Evolutionary conservation across 345 rosid genomes (phyloP).

Genomic region (Euphorbia peplus): DNA sequence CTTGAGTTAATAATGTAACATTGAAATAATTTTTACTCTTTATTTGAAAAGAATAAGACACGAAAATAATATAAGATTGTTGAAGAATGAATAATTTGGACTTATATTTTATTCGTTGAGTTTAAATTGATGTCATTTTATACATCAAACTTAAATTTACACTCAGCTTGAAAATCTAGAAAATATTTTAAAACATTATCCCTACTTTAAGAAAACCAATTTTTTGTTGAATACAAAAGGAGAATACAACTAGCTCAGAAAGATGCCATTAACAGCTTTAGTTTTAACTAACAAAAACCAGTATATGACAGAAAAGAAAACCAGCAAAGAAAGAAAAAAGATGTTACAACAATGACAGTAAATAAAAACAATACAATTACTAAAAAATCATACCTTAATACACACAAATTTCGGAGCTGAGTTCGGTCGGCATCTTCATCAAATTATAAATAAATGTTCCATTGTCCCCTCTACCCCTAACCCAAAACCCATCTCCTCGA

Average conservation of each 20-base stretch:
- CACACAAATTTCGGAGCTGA: not conserved
- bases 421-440: conserved; percentile 10
- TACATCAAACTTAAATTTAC: too few species aligned
- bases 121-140: too few species aligned
- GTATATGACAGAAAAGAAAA: not conserved
- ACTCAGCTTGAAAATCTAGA: too few species aligned
- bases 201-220: too few species aligned
- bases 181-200: too few species aligned
- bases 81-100: too few species aligned
- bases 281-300: conserved; percentile 2
- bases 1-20: too few species aligned
- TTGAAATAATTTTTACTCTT: too few species aligned
- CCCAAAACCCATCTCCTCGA: conserved; percentile 24
- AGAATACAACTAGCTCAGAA: not conserved
- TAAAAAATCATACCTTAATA: not conserved
- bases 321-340: not conserved
- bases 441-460: not conserved
- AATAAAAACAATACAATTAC: not conserved
- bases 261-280: not conserved
- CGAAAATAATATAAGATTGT: too few species aligned
- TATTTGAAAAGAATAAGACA: too few species aligned
- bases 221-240: not conserved
- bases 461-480: conserved; percentile 17
- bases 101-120: too few species aligned
- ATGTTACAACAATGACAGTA: not conserved